Evolutionary conservation across 2,329 filamentous ascomycete genomes (phyloP).

Genomic region (Colletotrichum siamense): DNA sequence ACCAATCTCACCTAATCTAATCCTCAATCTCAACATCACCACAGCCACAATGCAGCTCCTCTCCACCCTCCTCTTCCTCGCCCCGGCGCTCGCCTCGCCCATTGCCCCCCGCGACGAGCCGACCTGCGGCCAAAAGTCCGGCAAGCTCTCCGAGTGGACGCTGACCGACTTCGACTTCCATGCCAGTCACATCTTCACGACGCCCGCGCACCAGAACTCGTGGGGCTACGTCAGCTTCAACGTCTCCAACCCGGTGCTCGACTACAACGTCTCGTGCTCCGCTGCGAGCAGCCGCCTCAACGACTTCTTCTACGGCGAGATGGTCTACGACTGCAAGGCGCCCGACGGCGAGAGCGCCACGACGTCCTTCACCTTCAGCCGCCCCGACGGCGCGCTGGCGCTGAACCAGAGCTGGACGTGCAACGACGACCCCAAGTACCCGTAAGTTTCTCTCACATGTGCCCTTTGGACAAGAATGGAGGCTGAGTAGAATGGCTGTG

Average conservation of each 20-base stretch:
- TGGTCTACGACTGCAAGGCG: slow-evolving; percentile 47
- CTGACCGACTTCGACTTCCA: slow-evolving; percentile 53
- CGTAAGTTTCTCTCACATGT: slow-evolving; percentile 3
- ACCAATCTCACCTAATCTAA: not conserved
- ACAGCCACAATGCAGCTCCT: not conserved
- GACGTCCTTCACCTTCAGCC: slow-evolving; percentile 49
- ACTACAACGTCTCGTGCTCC: slow-evolving; percentile 42
- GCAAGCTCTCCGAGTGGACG: slow-evolving; percentile 37
- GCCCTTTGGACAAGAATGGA: not conserved
- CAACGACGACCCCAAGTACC: slow-evolving; percentile 37
- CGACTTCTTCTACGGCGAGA: slow-evolving; percentile 57
- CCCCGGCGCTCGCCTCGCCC: slow-evolving; percentile 12
- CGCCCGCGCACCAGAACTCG: slow-evolving; percentile 56
- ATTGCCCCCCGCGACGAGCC: not conserved
- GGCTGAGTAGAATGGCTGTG: not conserved
- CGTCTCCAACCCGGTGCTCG: slow-evolving; percentile 50
- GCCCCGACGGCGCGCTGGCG: slow-evolving; percentile 37
- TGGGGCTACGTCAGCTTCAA: slow-evolving; percentile 54
- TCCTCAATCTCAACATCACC: not conserved
- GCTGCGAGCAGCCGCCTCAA: slow-evolving; percentile 45
- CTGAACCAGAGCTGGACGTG: slow-evolving; percentile 58
- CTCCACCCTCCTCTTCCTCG: slow-evolving; percentile 5
- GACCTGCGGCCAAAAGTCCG: slow-evolving; percentile 21
- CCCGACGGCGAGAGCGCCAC: slow-evolving; percentile 33
- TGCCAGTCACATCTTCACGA: slow-evolving; percentile 53